Percentiles rank a stretch among this genome's conserved stretches.
Evolutionary conservation across 225 moss, liverwort and hornwort species (phyloP).

Genomic region (Marchantia polymorpha): DNA sequence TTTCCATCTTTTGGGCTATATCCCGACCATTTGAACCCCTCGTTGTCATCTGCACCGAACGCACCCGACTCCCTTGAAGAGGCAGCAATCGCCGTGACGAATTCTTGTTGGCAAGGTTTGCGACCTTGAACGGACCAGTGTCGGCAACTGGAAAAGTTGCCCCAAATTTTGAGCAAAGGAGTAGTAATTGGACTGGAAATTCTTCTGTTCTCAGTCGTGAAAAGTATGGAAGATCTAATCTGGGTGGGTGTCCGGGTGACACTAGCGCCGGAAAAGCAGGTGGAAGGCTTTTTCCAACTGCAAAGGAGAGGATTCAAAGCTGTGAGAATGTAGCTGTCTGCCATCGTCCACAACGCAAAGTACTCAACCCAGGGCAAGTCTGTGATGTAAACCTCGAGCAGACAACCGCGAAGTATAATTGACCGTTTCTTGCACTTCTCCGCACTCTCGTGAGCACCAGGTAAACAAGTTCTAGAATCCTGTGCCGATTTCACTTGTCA

Average conservation of each 20-base stretch:
- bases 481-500: too few species aligned
- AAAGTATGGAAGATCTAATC: conserved; percentile 1
- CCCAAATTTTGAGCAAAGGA: conserved; percentile 8
- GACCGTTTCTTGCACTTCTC: too few species aligned
- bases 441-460: too few species aligned
- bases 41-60: conserved; percentile 29
- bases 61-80: conserved; percentile 29
- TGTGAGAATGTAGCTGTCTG: conserved; percentile 16
- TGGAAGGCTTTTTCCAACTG: not conserved
- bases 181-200: not conserved
- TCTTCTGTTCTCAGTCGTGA: conserved; percentile 3
- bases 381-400: too few species aligned
- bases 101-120: conserved; percentile 11
- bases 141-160: not conserved
- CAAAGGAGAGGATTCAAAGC: conserved; percentile 10
- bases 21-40: conserved; percentile 24
- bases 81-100: conserved; percentile 20
- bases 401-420: too few species aligned
- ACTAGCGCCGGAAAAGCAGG: not conserved
- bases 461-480: too few species aligned
- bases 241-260: not conserved
- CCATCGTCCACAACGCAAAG: conserved; percentile 25
- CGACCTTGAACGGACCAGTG: conserved; percentile 1
- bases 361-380: not conserved
- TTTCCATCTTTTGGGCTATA: conserved; percentile 69